Evolutionary conservation across 2,329 filamentous ascomycete species (phyloP).

Genomic region (Aureobasidium vineae): DNA sequence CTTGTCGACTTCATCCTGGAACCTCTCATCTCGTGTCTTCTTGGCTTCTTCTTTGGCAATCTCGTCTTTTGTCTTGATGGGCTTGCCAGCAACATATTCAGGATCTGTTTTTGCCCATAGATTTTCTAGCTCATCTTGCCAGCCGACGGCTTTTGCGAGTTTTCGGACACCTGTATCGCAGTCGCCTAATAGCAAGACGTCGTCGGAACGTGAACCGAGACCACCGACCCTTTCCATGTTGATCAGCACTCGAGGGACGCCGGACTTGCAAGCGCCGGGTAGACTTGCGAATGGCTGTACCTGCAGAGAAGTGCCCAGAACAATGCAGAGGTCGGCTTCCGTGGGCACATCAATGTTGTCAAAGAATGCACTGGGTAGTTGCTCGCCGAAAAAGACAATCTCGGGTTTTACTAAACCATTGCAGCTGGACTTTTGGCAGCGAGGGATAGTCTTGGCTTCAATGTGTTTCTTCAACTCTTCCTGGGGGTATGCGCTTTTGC

Average conservation of each 20-base stretch:
- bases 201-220: conserved; percentile 73
- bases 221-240: conserved; percentile 82
- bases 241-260: conserved; percentile 75
- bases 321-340: conserved; percentile 72
- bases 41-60: conserved; percentile 33
- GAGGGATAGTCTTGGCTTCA: conserved; percentile 64
- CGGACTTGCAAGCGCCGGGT: conserved; percentile 61
- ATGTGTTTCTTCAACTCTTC: conserved; percentile 72
- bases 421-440: conserved; percentile 62
- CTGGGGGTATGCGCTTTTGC: conserved; percentile 68
- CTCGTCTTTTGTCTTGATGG: conserved; percentile 27
- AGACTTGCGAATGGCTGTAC: conserved; percentile 89
- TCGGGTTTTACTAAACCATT: conserved; percentile 85
- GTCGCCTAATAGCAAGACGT: conserved; percentile 78
- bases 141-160: conserved; percentile 77
- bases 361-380: conserved; percentile 65
- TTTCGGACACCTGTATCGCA: conserved; percentile 79
- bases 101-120: conserved; percentile 69
- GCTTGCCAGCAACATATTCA: conserved; percentile 34
- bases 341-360: conserved; percentile 54
- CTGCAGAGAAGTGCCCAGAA: conserved; percentile 83
- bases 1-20: conserved; percentile 59
- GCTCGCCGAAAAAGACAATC: conserved; percentile 91
- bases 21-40: conserved; percentile 53
- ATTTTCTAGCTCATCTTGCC: conserved; percentile 76